Evolutionary conservation across 2,329 filamentous ascomycete species (phyloP).

Genomic region (Trichoderma sp.): DNA sequence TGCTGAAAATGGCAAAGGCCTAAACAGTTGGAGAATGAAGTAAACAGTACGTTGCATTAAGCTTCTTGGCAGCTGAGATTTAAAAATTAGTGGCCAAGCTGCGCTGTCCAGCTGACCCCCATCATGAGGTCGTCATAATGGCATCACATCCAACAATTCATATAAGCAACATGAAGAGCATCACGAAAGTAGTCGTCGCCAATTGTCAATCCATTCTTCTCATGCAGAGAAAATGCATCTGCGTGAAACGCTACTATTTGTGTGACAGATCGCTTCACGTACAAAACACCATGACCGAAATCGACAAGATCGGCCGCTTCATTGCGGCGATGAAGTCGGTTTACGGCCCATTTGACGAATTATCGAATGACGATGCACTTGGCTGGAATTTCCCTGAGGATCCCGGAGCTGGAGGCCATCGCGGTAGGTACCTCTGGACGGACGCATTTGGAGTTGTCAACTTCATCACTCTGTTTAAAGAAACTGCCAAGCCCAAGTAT

Average conservation of each 20-base stretch:
- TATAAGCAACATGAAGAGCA: background rate
- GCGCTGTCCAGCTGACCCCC: conserved; percentile 9
- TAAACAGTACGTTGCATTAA: background rate
- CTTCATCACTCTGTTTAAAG: conserved; percentile 57
- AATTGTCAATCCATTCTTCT: background rate
- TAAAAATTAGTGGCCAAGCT: background rate
- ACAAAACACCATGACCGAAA: background rate
- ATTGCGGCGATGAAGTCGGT: conserved; percentile 44
- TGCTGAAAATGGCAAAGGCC: background rate
- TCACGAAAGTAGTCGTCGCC: background rate
- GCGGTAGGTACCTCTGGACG: conserved; percentile 64
- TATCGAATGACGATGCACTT: conserved; percentile 33
- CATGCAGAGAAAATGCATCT: background rate
- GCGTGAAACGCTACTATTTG: background rate
- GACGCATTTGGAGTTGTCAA: conserved; percentile 64
- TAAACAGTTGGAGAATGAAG: background rate
- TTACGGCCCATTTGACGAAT: conserved; percentile 42
- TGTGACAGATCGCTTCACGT: background rate
- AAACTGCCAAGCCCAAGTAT: conserved; percentile 46
- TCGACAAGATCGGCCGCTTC: conserved; percentile 35
- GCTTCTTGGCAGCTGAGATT: background rate
- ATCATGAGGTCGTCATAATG: conserved; percentile 18
- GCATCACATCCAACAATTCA: conserved; percentile 5
- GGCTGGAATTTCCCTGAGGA: conserved; percentile 52
- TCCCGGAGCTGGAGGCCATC: conserved; percentile 56